phyloP scores from a whole-genome alignment of 2,329 filamentous ascomycete species.

The Hymenoscyphus salicellus region DNA sequence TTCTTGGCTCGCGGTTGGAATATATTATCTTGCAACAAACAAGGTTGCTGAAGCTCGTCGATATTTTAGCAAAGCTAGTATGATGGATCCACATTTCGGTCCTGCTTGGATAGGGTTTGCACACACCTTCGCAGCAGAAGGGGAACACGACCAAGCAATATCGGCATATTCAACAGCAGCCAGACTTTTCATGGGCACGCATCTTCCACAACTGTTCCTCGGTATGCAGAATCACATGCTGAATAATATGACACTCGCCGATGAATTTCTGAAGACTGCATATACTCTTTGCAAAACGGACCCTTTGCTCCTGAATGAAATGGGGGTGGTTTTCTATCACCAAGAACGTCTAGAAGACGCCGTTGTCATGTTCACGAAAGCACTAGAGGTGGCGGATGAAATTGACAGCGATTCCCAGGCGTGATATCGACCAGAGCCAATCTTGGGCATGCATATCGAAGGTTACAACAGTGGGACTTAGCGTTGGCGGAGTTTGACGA shows the following conservation, averaged over 20 bases:
- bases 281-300: constrained; percentile 81
- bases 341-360: constrained; percentile 76
- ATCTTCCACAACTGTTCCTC: constrained; percentile 90
- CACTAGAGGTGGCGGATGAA: constrained; percentile 73
- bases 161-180: constrained; percentile 96
- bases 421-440: constrained; percentile 83
- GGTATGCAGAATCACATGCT: constrained; percentile 98
- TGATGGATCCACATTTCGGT: constrained; percentile 97
- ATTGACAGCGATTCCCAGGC: constrained; percentile 79
- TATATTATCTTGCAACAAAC: constrained; percentile 87
- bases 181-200: constrained; percentile 91
- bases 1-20: constrained; percentile 90
- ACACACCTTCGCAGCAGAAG: constrained; percentile 95
- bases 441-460: constrained; percentile 81
- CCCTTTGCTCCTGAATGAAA: constrained; percentile 88
- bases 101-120: constrained; percentile 99
- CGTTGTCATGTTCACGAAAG: constrained; percentile 71
- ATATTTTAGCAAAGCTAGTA: constrained; percentile 95
- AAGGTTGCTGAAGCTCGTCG: constrained; percentile 90
- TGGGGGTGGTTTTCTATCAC: constrained; percentile 94
- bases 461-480: constrained; percentile 64
- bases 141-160: constrained; percentile 96
- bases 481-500: constrained; percentile 82
- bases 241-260: constrained; percentile 89
- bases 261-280: constrained; percentile 90